Conservation (phyloP, 257 asterid species). For the Marsdenia floribunda region DNA sequence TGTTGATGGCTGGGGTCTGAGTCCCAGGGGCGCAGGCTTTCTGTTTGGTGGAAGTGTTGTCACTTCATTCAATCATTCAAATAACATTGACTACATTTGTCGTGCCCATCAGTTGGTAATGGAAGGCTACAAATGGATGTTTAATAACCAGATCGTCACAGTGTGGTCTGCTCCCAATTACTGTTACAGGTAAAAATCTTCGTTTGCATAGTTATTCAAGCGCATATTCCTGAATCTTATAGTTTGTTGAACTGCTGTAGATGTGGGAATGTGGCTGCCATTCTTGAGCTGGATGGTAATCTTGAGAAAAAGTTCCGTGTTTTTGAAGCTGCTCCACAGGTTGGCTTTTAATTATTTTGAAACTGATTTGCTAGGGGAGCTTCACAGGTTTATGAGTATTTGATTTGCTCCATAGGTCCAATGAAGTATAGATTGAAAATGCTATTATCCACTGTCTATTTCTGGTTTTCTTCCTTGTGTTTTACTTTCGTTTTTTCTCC, state of each 20-base stretch:
- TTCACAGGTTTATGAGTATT: neutral
- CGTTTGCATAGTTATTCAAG: neutral
- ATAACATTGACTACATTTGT: constrained; percentile 81
- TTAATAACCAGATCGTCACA: constrained; percentile 80
- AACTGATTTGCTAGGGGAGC: neutral
- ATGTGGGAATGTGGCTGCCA: constrained; percentile 97
- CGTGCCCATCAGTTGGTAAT: constrained; percentile 98
- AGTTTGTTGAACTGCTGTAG: constrained; percentile 32
- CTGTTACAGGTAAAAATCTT: constrained; percentile 67
- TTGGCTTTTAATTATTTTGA: constrained; percentile 7
- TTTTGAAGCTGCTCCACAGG: constrained; percentile 98
- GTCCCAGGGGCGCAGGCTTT: constrained; percentile 99
- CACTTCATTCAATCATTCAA: constrained; percentile 71
- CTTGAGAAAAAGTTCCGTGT: constrained; percentile 75
- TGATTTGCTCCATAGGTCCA: neutral
- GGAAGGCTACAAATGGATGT: constrained; percentile 99
- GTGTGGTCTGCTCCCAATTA: constrained; percentile 99
- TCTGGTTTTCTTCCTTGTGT: neutral
- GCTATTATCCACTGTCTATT: neutral
- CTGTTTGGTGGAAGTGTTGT: constrained; percentile 91
- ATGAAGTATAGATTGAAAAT: neutral
- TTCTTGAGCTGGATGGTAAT: constrained; percentile 83
- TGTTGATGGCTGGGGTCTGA: constrained; percentile 96
- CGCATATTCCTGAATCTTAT: neutral
- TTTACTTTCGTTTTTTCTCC: neutral